Evolutionary conservation across 2,329 filamentous ascomycete genomes (phyloP).

Genomic region (Ceratocystis huliohia): DNA sequence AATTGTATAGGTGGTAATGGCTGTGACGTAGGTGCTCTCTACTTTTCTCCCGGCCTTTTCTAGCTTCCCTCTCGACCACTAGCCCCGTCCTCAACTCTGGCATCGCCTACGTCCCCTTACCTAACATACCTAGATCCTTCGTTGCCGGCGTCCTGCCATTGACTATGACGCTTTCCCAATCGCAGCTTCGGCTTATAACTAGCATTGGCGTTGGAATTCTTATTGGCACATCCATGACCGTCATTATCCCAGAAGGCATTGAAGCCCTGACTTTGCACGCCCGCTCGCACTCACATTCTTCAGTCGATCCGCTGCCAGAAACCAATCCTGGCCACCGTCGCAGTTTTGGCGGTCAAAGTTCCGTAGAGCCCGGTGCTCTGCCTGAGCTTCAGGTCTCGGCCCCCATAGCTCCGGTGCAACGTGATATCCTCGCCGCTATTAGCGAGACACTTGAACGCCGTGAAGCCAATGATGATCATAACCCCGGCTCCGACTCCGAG

Average conservation of each 20-base stretch:
- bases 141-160: conserved; percentile 82
- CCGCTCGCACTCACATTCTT: conserved; percentile 28
- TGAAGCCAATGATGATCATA: conserved; percentile 24
- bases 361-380: background rate
- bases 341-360: background rate
- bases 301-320: background rate
- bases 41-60: conserved; percentile 13
- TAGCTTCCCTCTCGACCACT: conserved; percentile 20
- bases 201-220: conserved; percentile 87
- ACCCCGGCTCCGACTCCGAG: conserved; percentile 29
- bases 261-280: conserved; percentile 53
- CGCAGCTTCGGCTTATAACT: conserved; percentile 78
- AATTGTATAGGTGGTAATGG: conserved; percentile 41
- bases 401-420: background rate
- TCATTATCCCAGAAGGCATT: conserved; percentile 94
- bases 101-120: conserved; percentile 22
- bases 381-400: conserved; percentile 4
- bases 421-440: conserved; percentile 21
- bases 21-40: conserved; percentile 39
- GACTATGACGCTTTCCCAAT: conserved; percentile 73
- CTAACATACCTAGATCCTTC: conserved; percentile 56
- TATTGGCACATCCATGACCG: conserved; percentile 86
- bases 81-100: conserved; percentile 14
- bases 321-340: background rate
- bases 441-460: conserved; percentile 20